These are phyloP conservation scores for Kentomonas sorsogonicus DNA, from an alignment of 208 protist species.

Conservation along the genomic window DNA sequence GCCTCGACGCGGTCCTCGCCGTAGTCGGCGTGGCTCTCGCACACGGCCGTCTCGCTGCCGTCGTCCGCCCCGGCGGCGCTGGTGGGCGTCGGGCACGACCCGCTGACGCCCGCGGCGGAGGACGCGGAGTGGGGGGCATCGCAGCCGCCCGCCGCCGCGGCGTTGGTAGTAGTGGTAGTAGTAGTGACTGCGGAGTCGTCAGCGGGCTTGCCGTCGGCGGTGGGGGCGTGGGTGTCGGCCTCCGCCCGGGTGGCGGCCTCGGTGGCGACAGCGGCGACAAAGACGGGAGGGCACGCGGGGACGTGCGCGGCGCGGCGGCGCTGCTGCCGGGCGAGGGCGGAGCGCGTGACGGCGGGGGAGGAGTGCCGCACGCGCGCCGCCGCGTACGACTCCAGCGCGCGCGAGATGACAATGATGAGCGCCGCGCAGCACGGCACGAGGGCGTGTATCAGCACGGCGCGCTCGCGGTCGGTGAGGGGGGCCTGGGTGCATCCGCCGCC, in stretches of 20 bases:
- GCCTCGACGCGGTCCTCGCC: too few relatives aligned
- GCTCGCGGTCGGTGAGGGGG: conserved; percentile 3
- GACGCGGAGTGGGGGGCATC: conserved; percentile 2
- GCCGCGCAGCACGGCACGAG: conserved; percentile 60
- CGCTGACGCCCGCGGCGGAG: background rate
- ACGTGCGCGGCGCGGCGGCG: conserved; percentile 10
- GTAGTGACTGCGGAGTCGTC: background rate
- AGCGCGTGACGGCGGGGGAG: too few relatives aligned
- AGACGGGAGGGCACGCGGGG: conserved; percentile 15
- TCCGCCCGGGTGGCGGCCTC: background rate
- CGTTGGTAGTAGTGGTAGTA: background rate
- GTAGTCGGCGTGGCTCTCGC: too few relatives aligned
- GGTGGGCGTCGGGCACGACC: background rate
- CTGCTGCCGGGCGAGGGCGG: too few relatives aligned
- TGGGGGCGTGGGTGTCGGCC: background rate
- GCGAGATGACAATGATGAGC: conserved; percentile 55
- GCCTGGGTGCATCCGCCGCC: too few relatives aligned
- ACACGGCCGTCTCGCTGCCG: background rate
- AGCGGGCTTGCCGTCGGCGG: too few relatives aligned
- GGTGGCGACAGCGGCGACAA: background rate
- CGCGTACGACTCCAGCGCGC: conserved; percentile 39
- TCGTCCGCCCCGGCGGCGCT: conserved; percentile 4
- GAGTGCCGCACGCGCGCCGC: too few relatives aligned
- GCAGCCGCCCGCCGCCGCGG: conserved; percentile 5
- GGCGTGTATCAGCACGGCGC: conserved; percentile 31